A percentile compares a stretch with the other conserved stretches of the same genome.
Evolutionary conservation across 1,284 basidiomycete genomes (phyloP).

Genomic region (Athelia psychrophila): DNA sequence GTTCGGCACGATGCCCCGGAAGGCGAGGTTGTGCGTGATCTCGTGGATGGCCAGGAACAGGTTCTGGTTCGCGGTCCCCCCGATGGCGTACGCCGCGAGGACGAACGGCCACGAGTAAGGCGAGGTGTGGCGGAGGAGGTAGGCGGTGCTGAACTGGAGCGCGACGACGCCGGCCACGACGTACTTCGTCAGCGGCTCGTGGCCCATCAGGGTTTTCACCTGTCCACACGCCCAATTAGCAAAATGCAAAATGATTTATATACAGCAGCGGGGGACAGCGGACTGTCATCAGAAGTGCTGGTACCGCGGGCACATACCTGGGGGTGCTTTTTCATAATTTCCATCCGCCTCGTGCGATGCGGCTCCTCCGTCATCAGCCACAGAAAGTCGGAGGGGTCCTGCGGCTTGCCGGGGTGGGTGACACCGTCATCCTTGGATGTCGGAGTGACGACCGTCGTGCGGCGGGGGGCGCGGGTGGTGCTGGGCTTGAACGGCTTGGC

Average conservation of each 20-base stretch:
- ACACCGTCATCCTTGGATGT: slow-evolving; percentile 38
- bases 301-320: slow-evolving; percentile 51
- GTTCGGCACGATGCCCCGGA: slow-evolving; percentile 81
- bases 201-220: slow-evolving; percentile 94
- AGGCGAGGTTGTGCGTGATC: slow-evolving; percentile 97
- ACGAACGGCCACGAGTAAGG: slow-evolving; percentile 76
- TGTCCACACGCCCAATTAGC: slow-evolving; percentile 23
- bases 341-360: slow-evolving; percentile 83
- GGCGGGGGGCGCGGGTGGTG: slow-evolving; percentile 48
- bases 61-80: slow-evolving; percentile 97
- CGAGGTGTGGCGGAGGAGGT: slow-evolving; percentile 61
- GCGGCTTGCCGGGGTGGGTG: slow-evolving; percentile 49
- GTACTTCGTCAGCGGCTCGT: slow-evolving; percentile 89
- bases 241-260: not conserved
- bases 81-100: slow-evolving; percentile 80
- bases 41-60: slow-evolving; percentile 97
- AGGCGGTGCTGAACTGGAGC: slow-evolving; percentile 72
- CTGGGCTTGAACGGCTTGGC: slow-evolving; percentile 4
- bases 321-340: slow-evolving; percentile 93
- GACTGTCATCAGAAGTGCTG: slow-evolving; percentile 3
- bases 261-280: too few relatives aligned
- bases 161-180: slow-evolving; percentile 78
- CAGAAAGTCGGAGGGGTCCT: slow-evolving; percentile 78
- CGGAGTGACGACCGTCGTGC: slow-evolving; percentile 47
- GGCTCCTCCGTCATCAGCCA: slow-evolving; percentile 99